A percentile compares a stretch with the other conserved stretches of the same genome.
These are phyloP conservation scores for Hemisphaericaspora xylanilytica DNA, from an alignment of 1,139 yeast genomes.

Conservation along the genomic window DNA sequence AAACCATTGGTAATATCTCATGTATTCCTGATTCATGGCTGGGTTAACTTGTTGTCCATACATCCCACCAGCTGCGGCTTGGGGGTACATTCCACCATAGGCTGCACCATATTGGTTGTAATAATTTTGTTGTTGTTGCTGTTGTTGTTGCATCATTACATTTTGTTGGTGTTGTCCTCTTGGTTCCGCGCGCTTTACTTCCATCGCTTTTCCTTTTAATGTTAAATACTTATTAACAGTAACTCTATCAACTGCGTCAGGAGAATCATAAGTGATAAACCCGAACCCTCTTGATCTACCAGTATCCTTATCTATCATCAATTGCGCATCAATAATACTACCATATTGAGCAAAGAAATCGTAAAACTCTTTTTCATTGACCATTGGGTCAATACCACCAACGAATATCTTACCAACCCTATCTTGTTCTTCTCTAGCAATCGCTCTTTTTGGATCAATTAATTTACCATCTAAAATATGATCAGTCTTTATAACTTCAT, in stretches of 20 bases:
- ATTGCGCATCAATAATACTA: constrained; percentile 91
- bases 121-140: constrained; percentile 19
- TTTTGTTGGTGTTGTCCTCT: constrained; percentile 55
- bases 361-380: constrained; percentile 87
- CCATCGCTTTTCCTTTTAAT: constrained; percentile 88
- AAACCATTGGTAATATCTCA: constrained; percentile 77
- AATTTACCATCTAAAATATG: constrained; percentile 95
- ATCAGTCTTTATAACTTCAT: constrained; percentile 81
- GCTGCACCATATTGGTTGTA: constrained; percentile 33
- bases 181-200: constrained; percentile 98
- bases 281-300: constrained; percentile 99
- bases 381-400: constrained; percentile 97
- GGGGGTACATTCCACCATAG: constrained; percentile 13
- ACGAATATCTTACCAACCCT: constrained; percentile 96
- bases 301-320: constrained; percentile 97
- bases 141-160: constrained; percentile 37
- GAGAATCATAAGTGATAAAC: constrained; percentile 92
- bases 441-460: constrained; percentile 97
- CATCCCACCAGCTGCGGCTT: constrained; percentile 19
- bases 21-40: constrained; percentile 84
- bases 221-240: constrained; percentile 79
- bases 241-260: constrained; percentile 92
- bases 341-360: constrained; percentile 89
- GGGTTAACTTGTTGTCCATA: constrained; percentile 57
- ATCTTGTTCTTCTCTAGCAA: constrained; percentile 97